Evolutionary conservation across 306 rosid genomes (phyloP).

Genomic region (Prunus mongolica): DNA sequence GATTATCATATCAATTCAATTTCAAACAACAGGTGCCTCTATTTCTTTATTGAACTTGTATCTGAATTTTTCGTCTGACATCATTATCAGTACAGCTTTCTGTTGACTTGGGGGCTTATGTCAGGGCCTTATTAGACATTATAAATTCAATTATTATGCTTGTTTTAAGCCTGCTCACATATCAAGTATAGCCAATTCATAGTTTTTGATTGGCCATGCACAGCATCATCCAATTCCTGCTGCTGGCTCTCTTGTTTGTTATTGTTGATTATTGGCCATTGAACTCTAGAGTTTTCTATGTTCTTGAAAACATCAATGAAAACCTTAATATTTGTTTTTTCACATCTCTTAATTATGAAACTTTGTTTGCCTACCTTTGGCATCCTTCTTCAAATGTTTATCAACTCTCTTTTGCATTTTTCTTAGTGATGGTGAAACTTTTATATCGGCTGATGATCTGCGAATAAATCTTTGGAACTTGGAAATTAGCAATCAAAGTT

Average conservation of each 20-base stretch:
- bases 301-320: not conserved
- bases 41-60: slow-evolving; percentile 13
- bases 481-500: slow-evolving; percentile 97
- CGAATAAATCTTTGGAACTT: slow-evolving; percentile 98
- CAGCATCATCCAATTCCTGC: not conserved
- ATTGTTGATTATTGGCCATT: not conserved
- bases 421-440: slow-evolving; percentile 92
- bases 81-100: not conserved
- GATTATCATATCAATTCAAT: slow-evolving; percentile 98
- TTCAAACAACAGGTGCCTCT: slow-evolving; percentile 86
- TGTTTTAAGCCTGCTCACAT: not conserved
- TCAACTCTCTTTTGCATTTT: slow-evolving; percentile 24
- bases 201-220: not conserved
- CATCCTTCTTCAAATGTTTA: slow-evolving; percentile 10
- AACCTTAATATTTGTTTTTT: not conserved
- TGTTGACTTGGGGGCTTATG: not conserved
- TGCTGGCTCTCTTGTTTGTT: not conserved
- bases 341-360: not conserved
- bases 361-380: not conserved
- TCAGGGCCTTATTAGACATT: not conserved
- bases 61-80: not conserved
- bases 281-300: not conserved
- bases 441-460: slow-evolving; percentile 98
- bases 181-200: not conserved
- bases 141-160: not conserved